Evolutionary conservation across 441 rosid genomes (phyloP), one percentile per base, ranked within the genome.

Genomic region (Sinapis alba): DNA sequence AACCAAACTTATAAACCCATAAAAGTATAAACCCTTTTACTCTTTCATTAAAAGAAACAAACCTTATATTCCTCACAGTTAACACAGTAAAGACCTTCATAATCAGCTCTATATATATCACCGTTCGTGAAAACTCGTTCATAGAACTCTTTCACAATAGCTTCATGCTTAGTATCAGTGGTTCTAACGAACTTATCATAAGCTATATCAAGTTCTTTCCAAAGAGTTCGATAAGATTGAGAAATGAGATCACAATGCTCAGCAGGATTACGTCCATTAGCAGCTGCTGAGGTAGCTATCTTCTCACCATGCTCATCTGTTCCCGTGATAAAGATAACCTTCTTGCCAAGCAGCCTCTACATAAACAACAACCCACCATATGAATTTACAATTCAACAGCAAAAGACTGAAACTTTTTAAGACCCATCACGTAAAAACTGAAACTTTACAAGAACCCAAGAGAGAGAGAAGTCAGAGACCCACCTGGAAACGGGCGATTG

Each of bases 31-130:
- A 19, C 3, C 28, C 1, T 54, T 11, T 30, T 12, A 41, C 20
- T 8, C 9, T 20, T 20, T 26, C 1, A 41, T 4, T 38, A 9
- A 56, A 51, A 0, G 1, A 65, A 54, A 1, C 76, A 15, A 45
- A 93, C 99, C 97, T 92, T 95, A 69, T 91, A 92, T 82, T 95
- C 99, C 86, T 95, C 96, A 70, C 98, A 95, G 81, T 91, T 95
- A 65, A 91, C 86, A 78, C 99, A 95, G 82, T 95, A 95, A 27
- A 91, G 85, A 1, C 99, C 99, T 80, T 91, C 97, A 28, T 95
- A 91, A 81, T 95, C 94, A 68, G 96, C 94, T 72, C 84, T 82
- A 75, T 92, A 95, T 73, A 95, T 95, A 83, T 95, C 98, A 51
- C 91, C 98, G 18, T 85, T 90, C 54, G 88, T 91, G 71, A 92